Percentiles rank a stretch among this genome's conserved stretches.
phyloP scores from a whole-genome alignment of 2,329 filamentous ascomycete species.

The Xylaria sp. region DNA sequence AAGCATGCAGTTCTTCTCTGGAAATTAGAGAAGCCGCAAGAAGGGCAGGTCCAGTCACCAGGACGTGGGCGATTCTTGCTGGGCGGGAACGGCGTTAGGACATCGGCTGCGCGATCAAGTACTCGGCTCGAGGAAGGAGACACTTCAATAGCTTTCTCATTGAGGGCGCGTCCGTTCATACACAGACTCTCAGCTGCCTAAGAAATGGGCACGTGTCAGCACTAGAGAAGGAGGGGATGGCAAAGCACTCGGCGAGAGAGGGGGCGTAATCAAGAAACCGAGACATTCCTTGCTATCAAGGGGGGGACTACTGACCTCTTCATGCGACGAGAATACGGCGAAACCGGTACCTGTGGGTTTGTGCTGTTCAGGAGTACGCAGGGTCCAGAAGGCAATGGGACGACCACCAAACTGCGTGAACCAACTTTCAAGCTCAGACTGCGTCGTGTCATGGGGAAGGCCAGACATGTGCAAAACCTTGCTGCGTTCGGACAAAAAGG shows the following conservation, averaged over 20 bases:
- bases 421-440: conserved; percentile 98
- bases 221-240: background rate
- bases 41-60: conserved; percentile 98
- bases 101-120: conserved; percentile 89
- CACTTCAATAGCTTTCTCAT: conserved; percentile 98
- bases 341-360: conserved; percentile 99
- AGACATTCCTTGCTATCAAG: background rate
- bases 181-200: conserved; percentile 95
- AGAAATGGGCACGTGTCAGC: conserved; percentile 11
- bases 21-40: conserved; percentile 98
- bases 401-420: conserved; percentile 98
- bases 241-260: background rate
- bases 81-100: conserved; percentile 93
- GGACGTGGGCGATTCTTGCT: conserved; percentile 97
- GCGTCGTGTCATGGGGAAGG: conserved; percentile 93
- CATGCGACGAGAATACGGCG: conserved; percentile 96
- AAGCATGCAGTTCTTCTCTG: conserved; percentile 97
- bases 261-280: background rate
- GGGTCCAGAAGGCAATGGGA: conserved; percentile 97
- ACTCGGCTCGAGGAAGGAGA: conserved; percentile 96
- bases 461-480: conserved; percentile 98
- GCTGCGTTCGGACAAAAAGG: conserved; percentile 91
- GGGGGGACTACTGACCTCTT: conserved; percentile 68
- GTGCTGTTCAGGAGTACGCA: conserved; percentile 95
- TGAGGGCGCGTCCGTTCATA: conserved; percentile 97